Base-by-base conservation (phyloP, 2,329 filamentous ascomycete species). In the Monosporascus ibericus region DNA sequence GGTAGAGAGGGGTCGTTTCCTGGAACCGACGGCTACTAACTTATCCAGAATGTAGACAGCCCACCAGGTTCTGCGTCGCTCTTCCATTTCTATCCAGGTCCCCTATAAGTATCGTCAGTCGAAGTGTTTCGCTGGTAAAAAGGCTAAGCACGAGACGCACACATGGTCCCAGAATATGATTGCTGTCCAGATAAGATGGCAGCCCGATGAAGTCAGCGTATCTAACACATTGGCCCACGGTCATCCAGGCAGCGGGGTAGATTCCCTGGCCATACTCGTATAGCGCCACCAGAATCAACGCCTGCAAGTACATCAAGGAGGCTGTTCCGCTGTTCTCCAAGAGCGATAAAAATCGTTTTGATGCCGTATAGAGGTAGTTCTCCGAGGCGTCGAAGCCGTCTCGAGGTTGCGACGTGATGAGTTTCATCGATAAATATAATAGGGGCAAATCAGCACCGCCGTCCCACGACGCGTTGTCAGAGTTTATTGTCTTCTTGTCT, bases 221-320 rank as follows among this genome's bases (percentile, higher is more conserved):
- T 50, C 75, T 64, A 20, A 72, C 67, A 60, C 73, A 75, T 59
- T 67, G 65, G 2, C 72, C 75, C 6, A 75, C 66, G 1, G 73
- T 72, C 63, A 78, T 72, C 67, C 73, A 79, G 15, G 74, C 75
- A 11, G 74, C 72, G 3, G 77, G 76, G 55, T 78, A 78, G 47
- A 79, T 73, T 3, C 67, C 71, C 55, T 79, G 76, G 1, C 73
- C 71, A 52, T 73, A 67, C 57, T 79, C 76, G 58, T 76, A 79
- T 3, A 77, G 61, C 7, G 74, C 68, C 22, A 79, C 63, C 15
- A 79, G 66, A 1, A 78, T 55, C 54, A 72, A 67, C 4, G 73
- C 71, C 59, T 79, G 77, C 7, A 79, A 65, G 39, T 73, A 62
- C 46, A 72, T 64, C 17, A 79, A 57, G 25, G 71, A 74, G 8